Conservation (phyloP, 2,329 filamentous ascomycete genomes). For the Alternaria infectoria region DNA sequence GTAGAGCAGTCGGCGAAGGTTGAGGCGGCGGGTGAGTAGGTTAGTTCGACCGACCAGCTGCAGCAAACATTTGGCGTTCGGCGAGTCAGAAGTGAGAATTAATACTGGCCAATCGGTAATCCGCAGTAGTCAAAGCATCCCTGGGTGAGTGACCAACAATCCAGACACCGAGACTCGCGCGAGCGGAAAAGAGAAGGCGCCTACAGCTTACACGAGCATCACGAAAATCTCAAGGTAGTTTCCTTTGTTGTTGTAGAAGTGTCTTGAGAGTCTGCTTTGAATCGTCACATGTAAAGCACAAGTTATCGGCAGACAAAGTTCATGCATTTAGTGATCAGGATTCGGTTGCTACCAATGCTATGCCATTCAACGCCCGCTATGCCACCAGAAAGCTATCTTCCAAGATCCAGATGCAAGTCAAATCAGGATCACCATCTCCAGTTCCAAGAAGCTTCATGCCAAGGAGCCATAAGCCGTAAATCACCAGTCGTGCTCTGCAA, state of each 20-base stretch:
- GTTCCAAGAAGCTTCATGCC: not conserved
- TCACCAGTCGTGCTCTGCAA: not conserved
- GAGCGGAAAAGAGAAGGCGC: not conserved
- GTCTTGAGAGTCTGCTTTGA: not conserved
- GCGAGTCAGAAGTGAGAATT: constrained; percentile 30
- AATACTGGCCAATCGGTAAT: constrained; percentile 36
- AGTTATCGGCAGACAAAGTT: not conserved
- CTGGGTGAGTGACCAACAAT: constrained; percentile 28
- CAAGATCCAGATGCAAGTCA: constrained; percentile 1
- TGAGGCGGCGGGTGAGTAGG: constrained; percentile 17
- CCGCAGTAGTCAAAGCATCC: constrained; percentile 19
- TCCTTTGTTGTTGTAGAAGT: not conserved
- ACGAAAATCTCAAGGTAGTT: not conserved
- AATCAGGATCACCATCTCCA: constrained; percentile 7
- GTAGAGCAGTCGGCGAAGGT: constrained; percentile 14
- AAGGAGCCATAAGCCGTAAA: not conserved
- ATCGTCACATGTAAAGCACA: not conserved
- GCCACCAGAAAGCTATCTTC: constrained; percentile 13
- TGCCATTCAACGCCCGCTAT: constrained; percentile 17
- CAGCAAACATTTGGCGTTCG: constrained; percentile 38
- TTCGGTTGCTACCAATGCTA: not conserved
- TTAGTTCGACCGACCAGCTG: constrained; percentile 7
- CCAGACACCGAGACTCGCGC: not conserved
- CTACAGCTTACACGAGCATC: not conserved
- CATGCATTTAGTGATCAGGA: not conserved